Conservation (phyloP, 306 rosid species). For the Medicago lupulina region DNA sequence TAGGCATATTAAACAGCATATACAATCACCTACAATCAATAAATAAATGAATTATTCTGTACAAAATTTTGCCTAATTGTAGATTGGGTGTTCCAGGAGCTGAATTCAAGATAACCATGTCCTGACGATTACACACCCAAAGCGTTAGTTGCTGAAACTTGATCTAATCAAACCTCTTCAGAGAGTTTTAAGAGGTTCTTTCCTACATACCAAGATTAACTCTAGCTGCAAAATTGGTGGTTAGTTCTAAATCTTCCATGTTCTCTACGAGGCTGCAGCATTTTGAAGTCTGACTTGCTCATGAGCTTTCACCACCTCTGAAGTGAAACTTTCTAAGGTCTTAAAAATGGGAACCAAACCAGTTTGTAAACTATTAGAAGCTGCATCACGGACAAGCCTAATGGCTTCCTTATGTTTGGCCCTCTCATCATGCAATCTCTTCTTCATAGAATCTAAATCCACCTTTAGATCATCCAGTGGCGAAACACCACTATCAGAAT, state of each 20-base stretch:
- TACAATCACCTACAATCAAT: conserved; percentile 57
- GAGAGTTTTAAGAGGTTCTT: conserved; percentile 38
- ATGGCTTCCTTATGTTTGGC: conserved; percentile 78
- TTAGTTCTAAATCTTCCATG: conserved; percentile 46
- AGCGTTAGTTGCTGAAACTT: conserved; percentile 38
- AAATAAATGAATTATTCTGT: conserved; percentile 75
- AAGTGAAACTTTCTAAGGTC: conserved; percentile 80
- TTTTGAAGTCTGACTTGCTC: conserved; percentile 79
- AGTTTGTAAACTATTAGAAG: conserved; percentile 76
- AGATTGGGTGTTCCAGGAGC: conserved; percentile 51
- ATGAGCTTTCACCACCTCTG: conserved; percentile 81
- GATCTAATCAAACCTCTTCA: conserved; percentile 37
- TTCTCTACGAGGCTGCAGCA: conserved; percentile 37
- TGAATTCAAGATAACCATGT: conserved; percentile 42
- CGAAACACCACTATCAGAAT: conserved; percentile 77
- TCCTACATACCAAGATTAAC: conserved; percentile 40
- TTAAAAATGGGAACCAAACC: conserved; percentile 93
- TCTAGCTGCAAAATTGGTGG: conserved; percentile 59
- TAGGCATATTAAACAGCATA: conserved; percentile 49
- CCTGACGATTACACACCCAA: conserved; percentile 45
- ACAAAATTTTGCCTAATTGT: conserved; percentile 54
- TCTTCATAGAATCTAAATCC: conserved; percentile 84
- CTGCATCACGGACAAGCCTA: conserved; percentile 70
- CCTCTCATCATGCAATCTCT: conserved; percentile 78
- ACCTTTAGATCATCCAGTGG: conserved; percentile 88